These are phyloP conservation scores for Diplodia corticola DNA, from an alignment of 2,329 filamentous ascomycete species.

Conservation along the genomic window DNA sequence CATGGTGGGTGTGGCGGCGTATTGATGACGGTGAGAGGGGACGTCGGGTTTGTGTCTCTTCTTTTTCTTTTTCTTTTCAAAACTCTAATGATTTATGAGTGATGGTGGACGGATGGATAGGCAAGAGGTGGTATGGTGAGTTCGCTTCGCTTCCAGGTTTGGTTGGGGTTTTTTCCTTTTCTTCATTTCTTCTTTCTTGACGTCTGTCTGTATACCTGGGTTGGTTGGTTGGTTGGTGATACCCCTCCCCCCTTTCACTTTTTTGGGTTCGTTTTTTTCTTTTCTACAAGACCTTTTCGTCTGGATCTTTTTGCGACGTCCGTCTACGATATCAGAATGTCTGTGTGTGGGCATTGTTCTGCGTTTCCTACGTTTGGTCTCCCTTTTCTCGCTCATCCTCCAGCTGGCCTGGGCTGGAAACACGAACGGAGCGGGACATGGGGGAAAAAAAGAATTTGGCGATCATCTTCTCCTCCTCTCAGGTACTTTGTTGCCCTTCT, in stretches of 20 bases:
- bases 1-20: slow-evolving; percentile 10
- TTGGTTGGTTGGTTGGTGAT: neutral
- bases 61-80: neutral
- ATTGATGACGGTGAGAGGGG: neutral
- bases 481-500: too few relatives aligned
- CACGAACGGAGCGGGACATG: too few relatives aligned
- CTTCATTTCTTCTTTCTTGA: neutral
- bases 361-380: too few relatives aligned
- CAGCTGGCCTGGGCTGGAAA: too few relatives aligned
- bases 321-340: too few relatives aligned
- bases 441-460: too few relatives aligned
- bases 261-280: neutral
- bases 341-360: too few relatives aligned
- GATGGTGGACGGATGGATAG: neutral
- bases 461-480: too few relatives aligned
- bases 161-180: neutral
- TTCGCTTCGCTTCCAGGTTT: too few relatives aligned
- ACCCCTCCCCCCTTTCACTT: neutral
- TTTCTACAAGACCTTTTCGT: too few relatives aligned
- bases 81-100: neutral
- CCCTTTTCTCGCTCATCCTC: too few relatives aligned
- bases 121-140: neutral
- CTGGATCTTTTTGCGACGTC: too few relatives aligned
- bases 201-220: neutral
- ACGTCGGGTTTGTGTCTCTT: neutral